Percentiles rank a stretch among this genome's conserved stretches.
Evolutionary conservation across 768 basidiomycete genomes (phyloP).

Genomic region (Macrocybe gigantea): DNA sequence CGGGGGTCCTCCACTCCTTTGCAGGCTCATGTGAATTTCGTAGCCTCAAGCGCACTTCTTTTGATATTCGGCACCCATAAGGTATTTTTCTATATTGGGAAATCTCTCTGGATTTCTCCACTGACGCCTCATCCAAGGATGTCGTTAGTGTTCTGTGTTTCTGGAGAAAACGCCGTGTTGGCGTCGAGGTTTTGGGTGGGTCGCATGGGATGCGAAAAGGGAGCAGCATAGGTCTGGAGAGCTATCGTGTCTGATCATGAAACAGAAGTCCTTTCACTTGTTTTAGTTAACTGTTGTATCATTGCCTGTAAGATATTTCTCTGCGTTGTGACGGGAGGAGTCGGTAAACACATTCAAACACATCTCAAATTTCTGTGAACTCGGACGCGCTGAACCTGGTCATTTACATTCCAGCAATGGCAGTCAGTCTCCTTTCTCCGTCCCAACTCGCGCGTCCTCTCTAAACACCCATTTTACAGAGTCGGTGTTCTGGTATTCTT

Average conservation of each 20-base stretch:
- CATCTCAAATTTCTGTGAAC: conserved; percentile 26
- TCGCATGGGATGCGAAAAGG: too few relatives aligned
- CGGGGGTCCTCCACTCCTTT: too few relatives aligned
- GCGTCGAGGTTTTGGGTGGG: too few relatives aligned
- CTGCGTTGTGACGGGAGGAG: conserved; percentile 1
- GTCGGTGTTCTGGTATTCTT: conserved; percentile 36
- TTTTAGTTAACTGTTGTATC: too few relatives aligned
- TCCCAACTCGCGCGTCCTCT: background rate
- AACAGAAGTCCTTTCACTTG: too few relatives aligned
- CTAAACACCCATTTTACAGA: conserved; percentile 18
- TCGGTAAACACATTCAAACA: conserved; percentile 27
- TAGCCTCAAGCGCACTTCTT: conserved; percentile 38
- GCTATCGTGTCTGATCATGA: too few relatives aligned
- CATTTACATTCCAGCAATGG: conserved; percentile 21
- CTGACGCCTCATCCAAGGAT: conserved; percentile 19
- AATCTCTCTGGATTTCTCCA: background rate
- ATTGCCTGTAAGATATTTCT: too few relatives aligned
- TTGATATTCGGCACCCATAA: conserved; percentile 42
- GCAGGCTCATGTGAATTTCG: background rate
- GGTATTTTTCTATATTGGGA: conserved; percentile 15
- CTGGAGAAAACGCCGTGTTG: conserved; percentile 16
- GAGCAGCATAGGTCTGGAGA: too few relatives aligned
- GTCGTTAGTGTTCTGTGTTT: conserved; percentile 28
- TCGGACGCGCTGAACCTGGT: too few relatives aligned
- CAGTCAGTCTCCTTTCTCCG: conserved; percentile 25